Conservation (phyloP, 2,329 filamentous ascomycete species). For the Fusarium mexicanum region DNA sequence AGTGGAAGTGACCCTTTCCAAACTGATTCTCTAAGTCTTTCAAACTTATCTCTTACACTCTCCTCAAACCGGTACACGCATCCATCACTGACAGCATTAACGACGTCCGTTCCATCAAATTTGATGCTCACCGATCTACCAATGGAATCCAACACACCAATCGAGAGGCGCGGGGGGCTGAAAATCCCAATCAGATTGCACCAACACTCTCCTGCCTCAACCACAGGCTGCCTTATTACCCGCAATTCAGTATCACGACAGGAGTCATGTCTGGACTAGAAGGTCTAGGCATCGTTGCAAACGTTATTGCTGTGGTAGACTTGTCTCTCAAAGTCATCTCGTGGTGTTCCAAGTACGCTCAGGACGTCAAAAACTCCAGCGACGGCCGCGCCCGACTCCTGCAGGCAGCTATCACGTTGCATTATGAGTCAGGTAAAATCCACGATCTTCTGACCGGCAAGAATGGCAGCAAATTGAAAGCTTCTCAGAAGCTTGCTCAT, state of each 20-base stretch:
- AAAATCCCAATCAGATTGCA: not conserved
- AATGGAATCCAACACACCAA: not conserved
- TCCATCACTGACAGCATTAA: not conserved
- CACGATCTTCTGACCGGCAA: rapidly evolving
- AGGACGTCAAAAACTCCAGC: constrained; percentile 45
- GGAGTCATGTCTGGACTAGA: not conserved
- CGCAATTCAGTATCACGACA: not conserved
- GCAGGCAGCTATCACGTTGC: constrained; percentile 14
- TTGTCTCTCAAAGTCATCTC: not conserved
- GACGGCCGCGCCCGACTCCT: constrained; percentile 47
- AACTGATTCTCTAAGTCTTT: too few relatives aligned
- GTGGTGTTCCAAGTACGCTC: constrained; percentile 48
- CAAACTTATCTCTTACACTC: not conserved
- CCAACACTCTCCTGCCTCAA: not conserved
- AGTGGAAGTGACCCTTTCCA: too few relatives aligned
- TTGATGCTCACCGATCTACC: not conserved
- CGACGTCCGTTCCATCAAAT: rapidly evolving
- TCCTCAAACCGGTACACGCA: not conserved
- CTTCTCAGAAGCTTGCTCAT: not conserved
- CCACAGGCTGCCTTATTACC: not conserved
- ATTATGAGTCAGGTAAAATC: not conserved
- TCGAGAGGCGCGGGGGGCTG: not conserved
- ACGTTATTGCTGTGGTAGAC: not conserved
- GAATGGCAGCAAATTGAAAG: not conserved
- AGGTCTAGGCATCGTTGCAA: not conserved